Base-by-base conservation (phyloP, 2,329 filamentous ascomycete genomes). In the Arthroderma uncinatum region DNA sequence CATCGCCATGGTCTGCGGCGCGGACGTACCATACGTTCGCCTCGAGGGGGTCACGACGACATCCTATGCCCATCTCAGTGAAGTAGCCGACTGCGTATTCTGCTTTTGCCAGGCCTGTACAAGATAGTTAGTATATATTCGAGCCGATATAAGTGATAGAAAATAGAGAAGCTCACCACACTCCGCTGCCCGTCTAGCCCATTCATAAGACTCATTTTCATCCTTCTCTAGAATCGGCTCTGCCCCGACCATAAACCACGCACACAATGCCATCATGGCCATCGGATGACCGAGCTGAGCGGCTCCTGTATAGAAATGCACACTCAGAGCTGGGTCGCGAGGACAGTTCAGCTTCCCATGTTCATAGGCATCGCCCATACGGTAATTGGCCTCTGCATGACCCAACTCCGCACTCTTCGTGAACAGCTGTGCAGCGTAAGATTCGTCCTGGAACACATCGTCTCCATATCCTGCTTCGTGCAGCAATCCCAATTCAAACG, bases 21-120 rank as follows among this genome's bases (percentile, higher is more conserved):
- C 88, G 89, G 64, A 98, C 92, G 69, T 98, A 98, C 92, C 91
- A 97, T 33, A 95, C 88, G 67, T 98, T 98, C 64, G 93, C 92
- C 71, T 96, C 91, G 44, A 98, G 80, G n/a, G 92, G 84, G 70
- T 98, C 93, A 53, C 89, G 84, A 37, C 90, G 87, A 70, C 90
- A 96, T 53, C 93, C 93, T 64, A 98, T 96, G 61, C 93, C 93
- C 88, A 94, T 95, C 71, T 98, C 93, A 4, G 91, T 96, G 70
- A 98, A 98, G 73, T 96, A 97, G 47, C 90, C 93, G 21, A 95
- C 83, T 0, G 93, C 89, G 65, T 97, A 98, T 70, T 96, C 84
- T n/a, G 93, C 93, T 70, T 82, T 82, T 1, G 74, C 69, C 6
- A 79, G 69, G 1, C 73, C 75, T 78, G 53, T 40, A 59, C n/a